Base-by-base conservation (phyloP, 2,329 filamentous ascomycete species). In the Zalaria sp. region DNA sequence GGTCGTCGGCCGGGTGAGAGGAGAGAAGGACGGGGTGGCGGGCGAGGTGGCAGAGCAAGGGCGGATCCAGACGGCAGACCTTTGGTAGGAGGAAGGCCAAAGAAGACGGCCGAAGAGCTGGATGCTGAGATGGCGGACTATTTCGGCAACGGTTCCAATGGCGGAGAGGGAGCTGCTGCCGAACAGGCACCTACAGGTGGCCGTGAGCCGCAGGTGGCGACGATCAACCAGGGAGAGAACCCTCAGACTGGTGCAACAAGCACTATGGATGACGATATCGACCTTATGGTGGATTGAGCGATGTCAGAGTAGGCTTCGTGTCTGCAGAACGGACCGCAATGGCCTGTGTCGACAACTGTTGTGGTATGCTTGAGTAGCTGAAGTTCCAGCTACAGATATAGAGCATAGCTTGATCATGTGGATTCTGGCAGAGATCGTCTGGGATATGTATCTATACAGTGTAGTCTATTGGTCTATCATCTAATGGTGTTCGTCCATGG, bases 51-150 rank as follows among this genome's bases (percentile, higher is more conserved):
- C 10, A 57, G 61, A 45, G 65, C 66, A 37, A 59, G 63, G 29
- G 46, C 53, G 28, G 66, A 66, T 37, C 68, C 66, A 11, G 71
- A 75, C 41, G 72, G 73, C 5, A 48, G 56, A 35, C 48, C 53
- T 4, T 37, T 53, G 8, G 55, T 54, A 5, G 54, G 56, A 36
- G 59, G 58, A 34, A 73, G 84, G 38, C 71, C 78, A 2, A 81
- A 77, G 63, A 94, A 93, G 73, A 94, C 88, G 0, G 82, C 87
- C 51, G 84, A 93, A 53, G 85, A 95, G 58, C 69, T 95, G 34
- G 88, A 95, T 59, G 85, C 84, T n/a, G 88, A 95, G 64, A 95
- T 95, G 88, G 86, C 81, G 27, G 85, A 94, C 57, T 95, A 95
- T 61, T 95, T 43, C 43, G 41, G 40, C 32, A 41, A 29, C 25